Base-by-base conservation (phyloP, 108 stramenopile genomes). In the Mediolabrus comicus region DNA sequence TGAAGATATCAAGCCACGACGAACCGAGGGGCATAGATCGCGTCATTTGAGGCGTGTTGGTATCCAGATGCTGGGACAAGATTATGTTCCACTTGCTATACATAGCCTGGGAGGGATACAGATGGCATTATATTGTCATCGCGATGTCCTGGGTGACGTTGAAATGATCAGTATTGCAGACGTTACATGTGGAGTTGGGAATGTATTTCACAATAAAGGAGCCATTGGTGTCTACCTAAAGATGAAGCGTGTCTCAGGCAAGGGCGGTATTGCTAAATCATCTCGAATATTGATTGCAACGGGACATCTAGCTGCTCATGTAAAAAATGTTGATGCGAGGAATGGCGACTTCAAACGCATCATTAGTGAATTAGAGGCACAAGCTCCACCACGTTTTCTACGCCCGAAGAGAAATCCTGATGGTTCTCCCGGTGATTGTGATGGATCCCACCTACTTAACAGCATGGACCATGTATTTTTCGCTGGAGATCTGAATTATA, bases 131-230 rank as follows among this genome's bases (percentile, higher is more conserved):
- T 92, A 86, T 71, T 89, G 88, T 41, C 89, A 85, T 60, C 73
- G 80, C 26, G 85, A 87, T 8, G 72, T 90, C 46, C 57, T 92
- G 61, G 71, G 79, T 29, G 84, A 95, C 31, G 72, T 95, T 46
- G 86, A 92, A 68, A 66, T 80, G 46, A 72, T 89, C 33, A 71
- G 79, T 10, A 71, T 95, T 61, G 86, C 86, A 10, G 95, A 95
- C 65, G 95, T 95, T 8, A 86, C 95, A 0, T 95, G 95, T 69
- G 95, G 95, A 0, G 88, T 95, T 51, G 95, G 95, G 4, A 92
- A 92, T 60, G 90, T 92, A 0, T 90, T 95, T 53, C 95, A 95
- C 70, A 95, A 95, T 74, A 95, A 95, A 65, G 95, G 95, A 14
- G 95, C 89, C 28, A 92, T 95, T 49, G 89, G 85, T 28, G 91